Percentiles rank a stretch among this genome's conserved stretches.
phyloP scores from a whole-genome alignment of 2,329 filamentous ascomycete genomes.

The Ciborinia camelliae region DNA sequence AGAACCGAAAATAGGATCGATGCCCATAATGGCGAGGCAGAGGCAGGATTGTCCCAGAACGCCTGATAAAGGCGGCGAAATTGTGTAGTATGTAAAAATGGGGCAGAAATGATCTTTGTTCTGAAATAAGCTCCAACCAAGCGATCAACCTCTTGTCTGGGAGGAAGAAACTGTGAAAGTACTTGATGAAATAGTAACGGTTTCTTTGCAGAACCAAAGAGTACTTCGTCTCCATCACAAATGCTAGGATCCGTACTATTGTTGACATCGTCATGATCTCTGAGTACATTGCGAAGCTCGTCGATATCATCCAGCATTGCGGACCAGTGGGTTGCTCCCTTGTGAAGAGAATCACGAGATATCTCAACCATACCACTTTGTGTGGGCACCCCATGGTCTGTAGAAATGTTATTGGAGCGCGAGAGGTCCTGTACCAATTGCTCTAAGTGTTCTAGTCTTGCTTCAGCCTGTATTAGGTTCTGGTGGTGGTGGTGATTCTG shows the following conservation, averaged over 20 bases:
- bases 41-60: constrained; percentile 25
- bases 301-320: constrained; percentile 30
- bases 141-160: constrained; percentile 26
- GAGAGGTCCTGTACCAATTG: constrained; percentile 21
- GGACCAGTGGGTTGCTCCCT: constrained; percentile 30
- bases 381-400: too few species aligned
- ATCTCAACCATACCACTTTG: background rate
- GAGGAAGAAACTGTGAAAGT: constrained; percentile 25
- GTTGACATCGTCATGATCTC: constrained; percentile 1
- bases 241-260: too few species aligned
- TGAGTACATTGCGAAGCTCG: constrained; percentile 23
- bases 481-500: too few species aligned
- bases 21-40: constrained; percentile 28
- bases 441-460: constrained; percentile 24
- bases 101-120: constrained; percentile 23
- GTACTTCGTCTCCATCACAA: background rate
- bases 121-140: constrained; percentile 27
- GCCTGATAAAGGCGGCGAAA: constrained; percentile 30
- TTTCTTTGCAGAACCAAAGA: background rate
- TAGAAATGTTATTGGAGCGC: background rate
- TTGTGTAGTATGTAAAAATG: constrained; percentile 28
- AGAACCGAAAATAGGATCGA: constrained; percentile 32
- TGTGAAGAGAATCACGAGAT: constrained; percentile 14
- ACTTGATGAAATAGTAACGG: constrained; percentile 22
- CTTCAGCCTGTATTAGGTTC: constrained; percentile 20